Conservation (phyloP, 108 stramenopile species). For the Ochromonas danica region DNA sequence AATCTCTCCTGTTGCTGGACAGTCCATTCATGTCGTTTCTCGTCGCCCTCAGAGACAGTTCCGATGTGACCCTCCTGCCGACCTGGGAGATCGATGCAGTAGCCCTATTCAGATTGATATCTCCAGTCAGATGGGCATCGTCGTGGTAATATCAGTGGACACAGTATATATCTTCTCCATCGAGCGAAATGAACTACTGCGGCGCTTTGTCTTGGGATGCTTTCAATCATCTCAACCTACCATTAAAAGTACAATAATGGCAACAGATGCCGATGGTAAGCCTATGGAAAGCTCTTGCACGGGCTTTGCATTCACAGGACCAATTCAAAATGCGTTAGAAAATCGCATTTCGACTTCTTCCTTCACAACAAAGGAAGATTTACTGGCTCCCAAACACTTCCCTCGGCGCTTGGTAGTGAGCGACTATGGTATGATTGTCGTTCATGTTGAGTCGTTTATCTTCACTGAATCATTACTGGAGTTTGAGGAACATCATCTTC, state of each 20-base stretch:
- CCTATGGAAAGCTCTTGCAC: too few relatives aligned
- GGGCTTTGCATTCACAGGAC: too few relatives aligned
- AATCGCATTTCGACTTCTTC: too few relatives aligned
- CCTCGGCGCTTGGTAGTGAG: neutral
- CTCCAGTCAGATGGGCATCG: conserved; percentile 27
- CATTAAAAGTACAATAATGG: too few relatives aligned
- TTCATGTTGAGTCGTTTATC: neutral
- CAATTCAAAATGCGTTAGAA: too few relatives aligned
- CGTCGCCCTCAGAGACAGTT: conserved; percentile 28
- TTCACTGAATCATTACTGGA: neutral
- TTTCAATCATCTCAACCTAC: too few relatives aligned
- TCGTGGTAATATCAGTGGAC: neutral
- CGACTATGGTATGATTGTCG: neutral
- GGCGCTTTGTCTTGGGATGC: too few relatives aligned
- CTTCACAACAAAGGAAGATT: too few relatives aligned
- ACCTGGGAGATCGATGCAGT: too few relatives aligned
- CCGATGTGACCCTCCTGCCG: neutral
- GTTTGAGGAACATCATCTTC: neutral
- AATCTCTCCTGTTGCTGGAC: too few relatives aligned
- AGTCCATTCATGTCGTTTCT: neutral
- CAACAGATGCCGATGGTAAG: too few relatives aligned
- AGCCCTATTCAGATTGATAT: neutral
- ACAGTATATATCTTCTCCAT: conserved; percentile 18
- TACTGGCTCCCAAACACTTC: too few relatives aligned
- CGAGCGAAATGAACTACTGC: conserved; percentile 17